Evolutionary conservation across 441 rosid genomes (phyloP).

Genomic region (Gossypium gossypioides): DNA sequence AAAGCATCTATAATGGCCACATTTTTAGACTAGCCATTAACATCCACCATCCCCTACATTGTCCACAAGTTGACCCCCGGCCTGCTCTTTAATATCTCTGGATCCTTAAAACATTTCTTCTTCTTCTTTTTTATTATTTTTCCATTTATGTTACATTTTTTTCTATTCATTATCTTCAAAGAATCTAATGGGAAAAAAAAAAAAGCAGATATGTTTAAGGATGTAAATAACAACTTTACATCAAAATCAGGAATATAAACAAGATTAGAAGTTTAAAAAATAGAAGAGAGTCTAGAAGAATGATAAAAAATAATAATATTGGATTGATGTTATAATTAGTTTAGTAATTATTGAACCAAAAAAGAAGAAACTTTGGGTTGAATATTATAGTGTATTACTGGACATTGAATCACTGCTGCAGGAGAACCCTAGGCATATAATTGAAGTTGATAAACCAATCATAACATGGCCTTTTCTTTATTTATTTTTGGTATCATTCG

Average conservation of each 20-base stretch:
- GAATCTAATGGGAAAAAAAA: too few species aligned
- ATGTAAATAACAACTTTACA: background rate
- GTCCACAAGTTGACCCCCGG: background rate
- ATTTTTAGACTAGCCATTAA: background rate
- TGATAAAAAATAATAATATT: background rate
- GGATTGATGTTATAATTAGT: background rate
- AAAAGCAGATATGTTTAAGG: background rate
- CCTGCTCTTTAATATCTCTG: background rate
- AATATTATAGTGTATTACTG: background rate
- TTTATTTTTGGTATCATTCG: background rate
- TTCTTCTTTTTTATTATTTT: background rate
- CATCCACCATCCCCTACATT: background rate
- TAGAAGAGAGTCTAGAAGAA: background rate
- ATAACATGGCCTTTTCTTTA: too few species aligned
- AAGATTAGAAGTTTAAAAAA: background rate
- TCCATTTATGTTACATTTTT: background rate
- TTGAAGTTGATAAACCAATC: too few species aligned
- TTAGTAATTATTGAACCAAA: background rate
- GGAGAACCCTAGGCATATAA: background rate
- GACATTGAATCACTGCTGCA: background rate
- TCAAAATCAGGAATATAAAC: background rate
- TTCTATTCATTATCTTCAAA: background rate
- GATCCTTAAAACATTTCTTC: background rate
- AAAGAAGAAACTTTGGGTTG: background rate
- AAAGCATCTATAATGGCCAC: background rate